Percentiles rank a stretch among this genome's conserved stretches.
phyloP scores from a whole-genome alignment of 352 stramenopile species.

The Phytophthora lateralis region DNA sequence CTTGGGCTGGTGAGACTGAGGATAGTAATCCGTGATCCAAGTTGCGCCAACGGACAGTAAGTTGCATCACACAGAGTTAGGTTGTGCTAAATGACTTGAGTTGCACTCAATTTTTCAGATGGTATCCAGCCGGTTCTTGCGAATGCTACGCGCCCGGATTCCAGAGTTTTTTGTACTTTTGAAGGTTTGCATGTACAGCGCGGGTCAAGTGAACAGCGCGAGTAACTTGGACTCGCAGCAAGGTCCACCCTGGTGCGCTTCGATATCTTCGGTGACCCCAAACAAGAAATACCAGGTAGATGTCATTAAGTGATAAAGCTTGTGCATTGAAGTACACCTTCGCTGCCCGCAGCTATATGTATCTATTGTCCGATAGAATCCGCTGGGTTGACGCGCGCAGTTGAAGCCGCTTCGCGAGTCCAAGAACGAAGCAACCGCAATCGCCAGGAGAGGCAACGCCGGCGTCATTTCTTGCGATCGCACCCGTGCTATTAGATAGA shows the following conservation, averaged over 20 bases:
- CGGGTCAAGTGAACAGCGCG: too few species aligned
- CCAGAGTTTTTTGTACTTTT: too few species aligned
- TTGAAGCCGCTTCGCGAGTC: background rate
- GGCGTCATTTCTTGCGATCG: background rate
- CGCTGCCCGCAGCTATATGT: too few species aligned
- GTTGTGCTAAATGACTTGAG: background rate
- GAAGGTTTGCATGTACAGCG: too few species aligned
- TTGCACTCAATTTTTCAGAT: background rate
- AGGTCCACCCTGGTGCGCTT: background rate
- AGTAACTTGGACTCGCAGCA: background rate
- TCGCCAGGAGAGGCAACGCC: background rate
- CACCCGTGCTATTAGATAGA: background rate
- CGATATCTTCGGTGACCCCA: too few species aligned
- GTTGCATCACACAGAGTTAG: background rate
- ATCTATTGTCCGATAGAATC: too few species aligned
- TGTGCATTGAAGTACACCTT: too few species aligned
- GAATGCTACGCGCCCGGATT: constrained; percentile 11
- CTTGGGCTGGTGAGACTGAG: constrained; percentile 17
- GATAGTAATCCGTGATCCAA: constrained; percentile 4
- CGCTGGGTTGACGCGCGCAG: background rate
- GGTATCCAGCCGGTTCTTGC: constrained; percentile 4
- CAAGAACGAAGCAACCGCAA: background rate
- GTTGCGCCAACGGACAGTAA: background rate
- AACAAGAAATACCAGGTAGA: too few species aligned
- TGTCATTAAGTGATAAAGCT: too few species aligned